Evolutionary conservation across 768 basidiomycete species (phyloP).

Genomic region (Naganishia vaughanmartiniae): DNA sequence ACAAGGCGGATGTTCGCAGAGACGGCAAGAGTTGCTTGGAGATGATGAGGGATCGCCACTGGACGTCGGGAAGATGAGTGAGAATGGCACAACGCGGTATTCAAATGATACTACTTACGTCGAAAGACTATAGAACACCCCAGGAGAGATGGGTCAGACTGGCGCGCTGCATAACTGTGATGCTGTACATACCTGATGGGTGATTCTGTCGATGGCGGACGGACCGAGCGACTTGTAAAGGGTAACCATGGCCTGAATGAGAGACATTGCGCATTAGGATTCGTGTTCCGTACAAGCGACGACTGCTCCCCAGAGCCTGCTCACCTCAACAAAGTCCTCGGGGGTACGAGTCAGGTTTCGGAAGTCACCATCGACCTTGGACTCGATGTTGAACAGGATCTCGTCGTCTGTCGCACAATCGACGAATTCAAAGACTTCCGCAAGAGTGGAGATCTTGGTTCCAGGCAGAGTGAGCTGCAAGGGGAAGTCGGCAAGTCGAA

Average conservation of each 20-base stretch:
- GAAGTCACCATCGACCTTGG: slow-evolving; percentile 43
- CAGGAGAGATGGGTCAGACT: background rate
- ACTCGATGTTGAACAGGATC: slow-evolving; percentile 72
- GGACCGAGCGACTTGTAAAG: slow-evolving; percentile 8
- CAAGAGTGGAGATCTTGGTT: slow-evolving; percentile 68
- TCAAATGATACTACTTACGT: slow-evolving; percentile 14
- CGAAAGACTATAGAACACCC: slow-evolving; percentile 36
- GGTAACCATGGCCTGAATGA: slow-evolving; percentile 5
- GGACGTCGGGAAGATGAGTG: background rate
- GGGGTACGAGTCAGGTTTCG: slow-evolving; percentile 42
- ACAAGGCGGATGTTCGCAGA: slow-evolving; percentile 64
- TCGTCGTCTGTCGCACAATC: slow-evolving; percentile 65
- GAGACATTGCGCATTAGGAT: background rate
- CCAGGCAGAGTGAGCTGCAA: slow-evolving; percentile 55
- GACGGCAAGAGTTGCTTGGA: slow-evolving; percentile 60
- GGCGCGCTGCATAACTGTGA: background rate
- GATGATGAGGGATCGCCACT: slow-evolving; percentile 67
- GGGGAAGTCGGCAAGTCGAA: slow-evolving; percentile 56
- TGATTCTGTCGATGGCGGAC: slow-evolving; percentile 37
- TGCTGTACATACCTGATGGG: slow-evolving; percentile 57
- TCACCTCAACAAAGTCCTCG: slow-evolving; percentile 44
- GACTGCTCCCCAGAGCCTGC: slow-evolving; percentile 19
- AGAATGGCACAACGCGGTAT: background rate
- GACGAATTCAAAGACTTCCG: slow-evolving; percentile 73
- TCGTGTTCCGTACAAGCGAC: slow-evolving; percentile 10